Evolutionary conservation across 106 monocot genomes (phyloP), one percentile per base, ranked within the genome.

Genomic region (Gastrodia elata): DNA sequence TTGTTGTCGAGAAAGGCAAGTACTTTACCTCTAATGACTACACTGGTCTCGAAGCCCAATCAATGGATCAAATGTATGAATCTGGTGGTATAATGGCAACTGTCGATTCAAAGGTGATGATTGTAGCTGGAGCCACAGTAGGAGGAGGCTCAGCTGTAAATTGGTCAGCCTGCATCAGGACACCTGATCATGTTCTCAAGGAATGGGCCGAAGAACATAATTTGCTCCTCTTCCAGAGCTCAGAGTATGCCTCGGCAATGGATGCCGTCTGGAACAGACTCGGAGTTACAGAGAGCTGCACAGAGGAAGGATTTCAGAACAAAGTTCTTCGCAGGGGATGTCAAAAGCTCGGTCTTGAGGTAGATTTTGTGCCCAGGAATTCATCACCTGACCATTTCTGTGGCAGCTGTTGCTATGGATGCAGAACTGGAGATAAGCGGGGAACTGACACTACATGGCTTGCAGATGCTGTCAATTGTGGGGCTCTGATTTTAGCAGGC

Each of bases 1-100:
- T 96, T 0, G 86, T 96, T 49, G 14, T 96, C 5, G 96, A 96
- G 84, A 96, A 96, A 73, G 96, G 96, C 0, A 82, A 84, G 74
- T 96, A 96, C 80, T 92, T 86, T 74, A 86, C 87, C 7, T 68
- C 78, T 5, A 42, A 79, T 46, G 92, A 96, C 40, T 92, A 88
- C 76, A 92, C 96, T 26, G 78, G 77, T 4, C n/a, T 88, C 3
- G 91, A 91, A 73, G 84, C 26, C 18, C 79, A 77, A 1, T 82
- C 91, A 0, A 74, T 85, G 80, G 76, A 81, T 5, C 74, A 84
- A 10, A 10, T 91, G 76, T 91, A 91, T 38, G 91, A 91, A 52
- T 72, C 76, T 3, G 87, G 91, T 0, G 91, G 91, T 4, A 46
- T 79, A 41, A 24, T 87, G 0, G 40, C 71, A 28, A 82, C 83